Percentiles rank a stretch among this genome's conserved stretches.
Evolutionary conservation across 495 filamentous ascomycete species (phyloP).

Genomic region (Lindgomyces ingoldianus): DNA sequence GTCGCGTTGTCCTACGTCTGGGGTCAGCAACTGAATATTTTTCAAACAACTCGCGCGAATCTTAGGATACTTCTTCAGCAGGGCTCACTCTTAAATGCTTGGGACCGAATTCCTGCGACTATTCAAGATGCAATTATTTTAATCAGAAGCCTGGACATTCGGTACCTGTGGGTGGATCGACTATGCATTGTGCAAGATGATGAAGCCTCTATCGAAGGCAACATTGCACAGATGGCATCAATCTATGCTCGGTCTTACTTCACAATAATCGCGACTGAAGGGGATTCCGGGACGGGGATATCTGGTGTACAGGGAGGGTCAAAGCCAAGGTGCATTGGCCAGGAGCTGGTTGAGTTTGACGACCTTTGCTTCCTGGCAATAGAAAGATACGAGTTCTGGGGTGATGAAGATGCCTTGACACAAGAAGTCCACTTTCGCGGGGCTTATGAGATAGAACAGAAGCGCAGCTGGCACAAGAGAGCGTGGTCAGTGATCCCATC

Average conservation of each 20-base stretch:
- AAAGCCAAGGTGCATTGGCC: background rate
- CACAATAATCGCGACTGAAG: background rate
- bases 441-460: background rate
- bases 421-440: background rate
- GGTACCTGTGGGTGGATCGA: background rate
- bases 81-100: background rate
- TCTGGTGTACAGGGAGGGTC: background rate
- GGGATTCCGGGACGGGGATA: background rate
- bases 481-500: background rate
- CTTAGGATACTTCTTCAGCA: background rate
- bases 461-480: background rate
- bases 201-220: background rate
- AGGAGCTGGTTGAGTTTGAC: background rate
- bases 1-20: background rate
- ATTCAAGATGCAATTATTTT: background rate
- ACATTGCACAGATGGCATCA: background rate
- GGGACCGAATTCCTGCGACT: background rate
- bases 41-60: background rate
- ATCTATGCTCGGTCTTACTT: background rate
- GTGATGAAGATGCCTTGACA: background rate
- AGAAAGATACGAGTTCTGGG: background rate
- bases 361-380: background rate
- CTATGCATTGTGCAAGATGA: background rate
- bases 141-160: background rate
- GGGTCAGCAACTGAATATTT: background rate